Evolutionary conservation across 495 filamentous ascomycete species (phyloP), one percentile per base, ranked within the genome.

Genomic region (Penicillium crystallinum): DNA sequence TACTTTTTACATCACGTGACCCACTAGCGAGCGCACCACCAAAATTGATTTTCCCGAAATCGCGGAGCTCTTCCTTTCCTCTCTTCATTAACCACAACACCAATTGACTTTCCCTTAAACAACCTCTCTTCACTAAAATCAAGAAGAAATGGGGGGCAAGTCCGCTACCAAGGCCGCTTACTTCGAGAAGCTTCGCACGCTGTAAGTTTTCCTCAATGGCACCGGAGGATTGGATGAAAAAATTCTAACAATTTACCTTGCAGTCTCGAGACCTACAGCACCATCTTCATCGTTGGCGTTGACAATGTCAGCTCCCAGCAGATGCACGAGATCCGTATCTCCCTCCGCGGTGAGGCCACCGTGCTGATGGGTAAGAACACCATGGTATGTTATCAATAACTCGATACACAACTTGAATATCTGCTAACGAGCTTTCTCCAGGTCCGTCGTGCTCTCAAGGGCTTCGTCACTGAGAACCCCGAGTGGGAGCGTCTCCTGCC

Each of bases 361-460:
- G 90, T 97, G 57, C 82, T 97, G 74, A 99, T 99, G 93, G 93
- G 93, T 68, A 99, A 99, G 85, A 99, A 99, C 82, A 97, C 92
- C 71, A 97, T 97, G 92, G 91, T 90, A 72, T 43, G 79, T 55
- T 23, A 22, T 15, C 38, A 19, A 9, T 15, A 33, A 14, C 12
- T 14, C 33, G 35, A n/a, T 6, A 9, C 23, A 29, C 6, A 25
- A 4, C 22, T n/a, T 41, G 6, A 11, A 27, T n/a, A 4, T 22
- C 27, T 34, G 50, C 59, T 64, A 46, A 63, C 62, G 40, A 15
- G 30, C 33, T 47, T 39, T 15, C 50, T 58, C 50, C 47, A 90
- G 88, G 87, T 97, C 61, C 91, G 93, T 69, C 91, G 93, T 80
- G 95, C 93, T 57, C 82, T 99, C 70, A 96, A 92, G 83, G 91